phyloP scores from a whole-genome alignment of 2,329 filamentous ascomycete genomes.

The Amesomyces nigricolor region DNA sequence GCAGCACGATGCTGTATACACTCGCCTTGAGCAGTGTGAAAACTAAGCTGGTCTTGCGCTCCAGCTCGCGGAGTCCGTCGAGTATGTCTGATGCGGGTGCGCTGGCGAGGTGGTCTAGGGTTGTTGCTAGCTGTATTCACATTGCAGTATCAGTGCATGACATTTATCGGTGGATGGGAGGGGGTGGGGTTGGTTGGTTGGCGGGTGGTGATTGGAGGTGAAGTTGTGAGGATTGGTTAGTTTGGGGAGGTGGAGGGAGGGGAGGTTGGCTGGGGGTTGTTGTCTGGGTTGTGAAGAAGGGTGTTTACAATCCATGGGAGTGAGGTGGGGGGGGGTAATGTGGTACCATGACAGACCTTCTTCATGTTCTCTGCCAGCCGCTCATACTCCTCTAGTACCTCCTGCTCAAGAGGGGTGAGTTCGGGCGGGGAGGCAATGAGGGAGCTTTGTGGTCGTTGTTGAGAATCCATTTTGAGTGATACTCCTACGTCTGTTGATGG shows the following conservation, averaged over 20 bases:
- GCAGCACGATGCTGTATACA: constrained; percentile 96
- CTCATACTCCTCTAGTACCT: constrained; percentile 91
- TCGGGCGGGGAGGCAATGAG: constrained; percentile 42
- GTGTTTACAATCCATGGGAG: neutral
- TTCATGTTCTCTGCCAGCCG: constrained; percentile 85
- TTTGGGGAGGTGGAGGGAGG: neutral
- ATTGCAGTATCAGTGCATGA: neutral
- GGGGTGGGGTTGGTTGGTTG: neutral
- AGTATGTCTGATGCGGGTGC: constrained; percentile 75
- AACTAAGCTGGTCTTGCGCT: constrained; percentile 89
- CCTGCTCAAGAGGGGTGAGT: constrained; percentile 78
- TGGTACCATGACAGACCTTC: constrained; percentile 36
- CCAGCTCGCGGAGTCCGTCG: constrained; percentile 78
- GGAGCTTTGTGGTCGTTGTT: constrained; percentile 16
- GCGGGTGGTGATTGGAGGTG: neutral
- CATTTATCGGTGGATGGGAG: neutral
- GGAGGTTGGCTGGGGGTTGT: neutral
- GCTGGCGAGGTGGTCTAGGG: constrained; percentile 58
- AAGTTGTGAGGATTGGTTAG: neutral
- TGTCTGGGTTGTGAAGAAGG: neutral
- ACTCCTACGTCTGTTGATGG: no score
- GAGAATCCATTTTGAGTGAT: constrained; percentile 23
- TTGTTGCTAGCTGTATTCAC: constrained; percentile 48
- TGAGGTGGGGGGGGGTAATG: neutral
- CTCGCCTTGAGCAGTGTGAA: constrained; percentile 96